Base-by-base conservation (phyloP, 1,139 yeast genomes). In the Yamadazyma kanchanaburiensis region DNA sequence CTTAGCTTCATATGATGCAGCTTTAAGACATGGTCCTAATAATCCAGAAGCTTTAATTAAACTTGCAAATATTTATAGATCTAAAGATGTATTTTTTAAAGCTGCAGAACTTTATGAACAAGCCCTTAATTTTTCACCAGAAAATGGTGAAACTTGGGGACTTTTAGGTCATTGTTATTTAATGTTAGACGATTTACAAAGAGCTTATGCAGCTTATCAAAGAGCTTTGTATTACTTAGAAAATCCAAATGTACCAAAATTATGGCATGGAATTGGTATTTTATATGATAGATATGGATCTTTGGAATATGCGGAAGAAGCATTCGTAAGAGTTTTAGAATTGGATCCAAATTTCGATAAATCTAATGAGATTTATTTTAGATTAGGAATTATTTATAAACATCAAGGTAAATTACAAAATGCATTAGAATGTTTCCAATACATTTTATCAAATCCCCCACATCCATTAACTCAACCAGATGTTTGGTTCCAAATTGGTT, bases 261-360 rank as follows among this genome's bases (percentile, higher is more conserved):
- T 89, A 46, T 91, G 98, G 97, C 96, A 91, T 57, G 98, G 98
- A 0, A 91, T 91, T 46, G 98, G 98, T 23, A 91, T 91, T 38
- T 68, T 91, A 38, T 91, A 91, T 56, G 98, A 91, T 56, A 72
- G 98, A 31, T 91, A 91, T 55, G 98, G 97, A 11, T 85, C 95
- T 6, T 66, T 89, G 45, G 97, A 89, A 58, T 91, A 89, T 49
- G 98, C 98, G 4, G 97, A 91, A 56, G 98, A 91, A 56, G 97
- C 98, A 4, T 91, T 91, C 62, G 94, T 94, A 22, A 79, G 95
- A 47, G 98, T 91, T 10, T 69, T 91, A 57, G 96, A 89, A 53
- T 76, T 91, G 67, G 97, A 91, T 58, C 95, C 96, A 24, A 81
- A 86, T 53, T 91, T 91, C 47, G 97, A 91, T 51, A 94, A 91